These are phyloP conservation scores for Scytalidium sp. DNA, from an alignment of 2,329 filamentous ascomycete genomes.

Conservation along the genomic window DNA sequence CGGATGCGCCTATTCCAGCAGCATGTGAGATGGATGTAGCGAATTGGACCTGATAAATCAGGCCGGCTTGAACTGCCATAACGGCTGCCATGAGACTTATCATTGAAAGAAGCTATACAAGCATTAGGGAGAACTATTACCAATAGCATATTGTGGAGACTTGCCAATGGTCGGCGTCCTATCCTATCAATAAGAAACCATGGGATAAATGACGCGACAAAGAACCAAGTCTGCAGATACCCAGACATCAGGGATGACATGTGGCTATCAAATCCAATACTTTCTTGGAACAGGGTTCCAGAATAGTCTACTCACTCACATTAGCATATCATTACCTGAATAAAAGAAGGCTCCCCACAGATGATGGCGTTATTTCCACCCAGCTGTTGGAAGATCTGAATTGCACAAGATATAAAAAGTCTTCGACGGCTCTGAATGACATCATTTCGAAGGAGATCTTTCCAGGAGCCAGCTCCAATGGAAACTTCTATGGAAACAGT, in stretches of 20 bases:
- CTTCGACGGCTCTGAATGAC: slow-evolving; percentile 46
- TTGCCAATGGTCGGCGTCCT: slow-evolving; percentile 65
- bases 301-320: slow-evolving; percentile 34
- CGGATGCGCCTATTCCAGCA: slow-evolving; percentile 36
- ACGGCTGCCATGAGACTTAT: slow-evolving; percentile 37
- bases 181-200: slow-evolving; percentile 48
- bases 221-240: slow-evolving; percentile 46
- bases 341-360: slow-evolving; percentile 9
- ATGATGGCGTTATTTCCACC: slow-evolving; percentile 39
- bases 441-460: no score
- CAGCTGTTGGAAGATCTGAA: slow-evolving; percentile 50
- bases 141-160: no score
- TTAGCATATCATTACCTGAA: slow-evolving; percentile 33
- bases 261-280: slow-evolving; percentile 37
- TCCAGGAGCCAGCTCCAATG: slow-evolving; percentile 29
- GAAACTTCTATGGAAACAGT: slow-evolving; percentile 31
- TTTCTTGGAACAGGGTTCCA: slow-evolving; percentile 42
- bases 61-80: slow-evolving; percentile 37
- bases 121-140: no score
- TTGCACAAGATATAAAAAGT: slow-evolving; percentile 45
- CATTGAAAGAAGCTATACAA: slow-evolving; percentile 59
- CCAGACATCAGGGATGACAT: slow-evolving; percentile 49
- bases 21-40: slow-evolving; percentile 27
- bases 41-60: slow-evolving; percentile 38
- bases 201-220: slow-evolving; percentile 36